Base-by-base conservation (phyloP, 331 rosid species). In the Telfairia occidentalis region DNA sequence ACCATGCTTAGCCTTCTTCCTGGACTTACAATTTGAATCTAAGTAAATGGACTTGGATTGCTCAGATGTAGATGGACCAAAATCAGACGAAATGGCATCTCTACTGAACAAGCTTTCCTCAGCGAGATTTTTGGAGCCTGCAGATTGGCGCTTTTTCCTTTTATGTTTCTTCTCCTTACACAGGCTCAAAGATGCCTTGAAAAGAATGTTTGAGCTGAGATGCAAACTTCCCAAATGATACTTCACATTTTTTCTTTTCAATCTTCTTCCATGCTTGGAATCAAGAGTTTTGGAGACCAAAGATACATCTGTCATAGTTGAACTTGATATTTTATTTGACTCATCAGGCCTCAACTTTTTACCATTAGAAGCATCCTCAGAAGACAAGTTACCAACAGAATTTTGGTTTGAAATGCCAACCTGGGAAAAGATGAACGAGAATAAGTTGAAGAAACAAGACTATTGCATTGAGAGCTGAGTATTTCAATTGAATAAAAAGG, bases 91-190 rank as follows among this genome's bases (percentile, higher is more conserved):
- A 15, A 50, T 24, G 76, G 77, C 52, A 70, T 54, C 55, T 81
- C 78, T 75, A 23, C 28, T 1, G 52, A 78, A 78, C 58, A 70
- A 70, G 16, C 57, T 70, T 45, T 59, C 83, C 71, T 81, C 87
- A 10, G 48, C 43, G 35, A 38, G 75, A 71, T n/a, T 72, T 76
- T 78, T 86, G 63, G 48, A 24, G 65, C 74, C 80, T 49, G 43
- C 34, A 70, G 28, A 15, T 9, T 0, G 77, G 64, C 29, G 48
- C 55, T 81, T 90, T 49, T 77, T 70, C 82, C 85, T 91, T 83
- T 85, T 91, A 70, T 73, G 89, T 70, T 81, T 87, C 81, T 82
- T 89, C 71, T 79, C 88, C 86, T 85, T 94, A 75, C 61, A 76
- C 37, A 81, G 61, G 35, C 92, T 54, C 21, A 85, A 60, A 57